A percentile compares a stretch with the other conserved stretches of the same genome.
Evolutionary conservation across 2,329 filamentous ascomycete species (phyloP).

Genomic region (Penicillium nordicum): DNA sequence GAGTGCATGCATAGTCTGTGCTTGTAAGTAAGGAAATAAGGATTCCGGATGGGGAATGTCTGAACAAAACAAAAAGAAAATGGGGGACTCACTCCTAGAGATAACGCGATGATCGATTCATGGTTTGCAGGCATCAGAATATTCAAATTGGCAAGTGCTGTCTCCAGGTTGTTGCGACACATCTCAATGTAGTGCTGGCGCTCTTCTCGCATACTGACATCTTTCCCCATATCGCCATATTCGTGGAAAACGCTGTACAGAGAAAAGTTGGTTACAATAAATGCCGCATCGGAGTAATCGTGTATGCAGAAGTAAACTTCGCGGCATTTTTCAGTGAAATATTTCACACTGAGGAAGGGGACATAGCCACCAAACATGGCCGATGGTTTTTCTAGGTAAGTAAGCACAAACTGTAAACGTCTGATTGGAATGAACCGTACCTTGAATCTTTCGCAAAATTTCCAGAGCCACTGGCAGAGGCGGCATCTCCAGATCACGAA

Average conservation of each 20-base stretch:
- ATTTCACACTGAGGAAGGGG: conserved; percentile 33
- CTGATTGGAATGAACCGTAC: conserved; percentile 15
- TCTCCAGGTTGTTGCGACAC: conserved; percentile 47
- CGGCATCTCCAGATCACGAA: conserved; percentile 37
- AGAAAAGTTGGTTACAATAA: conserved; percentile 39
- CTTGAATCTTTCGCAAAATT: conserved; percentile 34
- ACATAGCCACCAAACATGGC: conserved; percentile 27
- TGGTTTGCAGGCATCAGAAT: conserved; percentile 55
- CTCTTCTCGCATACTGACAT: conserved; percentile 22
- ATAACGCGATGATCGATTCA: conserved; percentile 57
- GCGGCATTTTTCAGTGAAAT: conserved; percentile 40
- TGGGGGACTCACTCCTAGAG: conserved; percentile 52
- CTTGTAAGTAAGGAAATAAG: conserved; percentile 10
- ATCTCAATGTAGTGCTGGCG: conserved; percentile 31
- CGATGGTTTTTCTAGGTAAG: conserved; percentile 20
- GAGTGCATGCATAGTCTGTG: conserved; percentile 58
- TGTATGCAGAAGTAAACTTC: conserved; percentile 45
- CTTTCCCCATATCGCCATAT: conserved; percentile 19
- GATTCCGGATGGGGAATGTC: not conserved
- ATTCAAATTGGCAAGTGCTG: conserved; percentile 48
- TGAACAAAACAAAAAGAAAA: not conserved
- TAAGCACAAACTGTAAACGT: not conserved
- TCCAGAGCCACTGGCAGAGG: conserved; percentile 34
- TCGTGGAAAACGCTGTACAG: conserved; percentile 41
- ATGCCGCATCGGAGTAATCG: conserved; percentile 40